Base-by-base conservation (phyloP, 768 basidiomycete species). In the Mrakia frigida region DNA sequence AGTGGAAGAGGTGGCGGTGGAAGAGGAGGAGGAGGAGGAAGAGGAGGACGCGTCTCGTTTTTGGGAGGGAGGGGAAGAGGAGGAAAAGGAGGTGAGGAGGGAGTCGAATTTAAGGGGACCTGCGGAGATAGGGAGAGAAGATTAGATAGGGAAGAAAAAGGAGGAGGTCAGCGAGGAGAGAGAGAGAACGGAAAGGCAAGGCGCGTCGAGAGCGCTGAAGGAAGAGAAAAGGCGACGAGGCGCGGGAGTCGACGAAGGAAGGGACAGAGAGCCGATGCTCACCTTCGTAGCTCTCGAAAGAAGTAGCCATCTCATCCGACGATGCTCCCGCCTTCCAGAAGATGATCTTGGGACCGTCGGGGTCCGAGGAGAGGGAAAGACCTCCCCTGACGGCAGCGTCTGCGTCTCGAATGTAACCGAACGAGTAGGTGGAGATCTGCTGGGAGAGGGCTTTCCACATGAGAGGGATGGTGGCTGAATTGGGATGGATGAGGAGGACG, bases 21-120 rank as follows among this genome's bases (percentile, higher is more conserved):
- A 11, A 2, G 76, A 7, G 6, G 71, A 31, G n/a, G 41, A 39
- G 13, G 74, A 74, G 16, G 18, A 56, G 14, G 74, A 43, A 10
- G 74, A 75, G 35, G 33, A 23, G 31, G 74, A 65, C 4, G 73
- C 43, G 43, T 18, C 14, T 6, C 1, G 11, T 2, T n/a, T n/a
- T n/a, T 33, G 16, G 28, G 68, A 65, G 31, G 68, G 10, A 25
- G 65, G 33, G 18, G 76, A 46, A 39, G 73, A 9, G 37, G 33
- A 88, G 79, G 88, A 89, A 82, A 91, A 90, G 85, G 90, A 92
- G 80, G 89, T 88, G 77, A 87, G 87, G 56, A 96, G 85, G 3
- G 90, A 86, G 72, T 93, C 91, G 78, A 88, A 87, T 84, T 95
- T 95, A 80, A 86, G 87, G 50, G 86, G 82, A 59, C 92, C 93